Base-by-base conservation (phyloP, 805 yeast species). In the Ogataea pilisensis region DNA sequence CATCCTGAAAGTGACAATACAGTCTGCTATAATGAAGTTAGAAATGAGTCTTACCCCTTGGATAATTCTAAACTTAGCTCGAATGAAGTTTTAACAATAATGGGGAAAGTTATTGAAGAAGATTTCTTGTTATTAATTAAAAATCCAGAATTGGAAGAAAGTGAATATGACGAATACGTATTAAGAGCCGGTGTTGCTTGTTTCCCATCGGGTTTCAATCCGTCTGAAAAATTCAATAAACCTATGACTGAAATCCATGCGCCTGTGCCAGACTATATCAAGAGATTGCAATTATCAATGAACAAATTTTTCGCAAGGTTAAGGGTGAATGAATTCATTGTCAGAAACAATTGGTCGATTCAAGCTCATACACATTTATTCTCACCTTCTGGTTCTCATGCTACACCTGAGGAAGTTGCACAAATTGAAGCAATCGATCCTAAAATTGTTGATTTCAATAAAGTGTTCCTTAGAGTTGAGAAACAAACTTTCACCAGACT, bases 201-300 rank as follows among this genome's bases (percentile, higher is more conserved):
- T 7, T 82, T 81, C 50, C 87, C 91, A 1, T 77, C 82, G 1
- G 91, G 91, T 2, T 85, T 85, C 59, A 78, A 78, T 53, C 90
- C 91, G 4, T 60, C 69, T 4, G 61, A 55, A 8, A 72, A 75
- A 46, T 68, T 75, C 46, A 65, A 78, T 51, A 60, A 68, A 49
- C 78, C 82, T 2, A 60, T 85, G 30, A 74, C 85, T 0, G 64
- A 57, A 35, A 74, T 85, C 44, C 95, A 85, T 54, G 72, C 63
- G 2, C 90, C 90, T 0, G 90, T 85, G 2, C 95, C 93, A 0
- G 75, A 74, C 44, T 85, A 85, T 51, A 58, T 66, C 38, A 61
- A 72, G 17, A 72, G 77, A 46, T 64, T 85, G 32, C 72, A 75
- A 55, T 50, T 68, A 5, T 75, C 85, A 18, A 85, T 85, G 91